A percentile compares a stretch with the other conserved stretches of the same genome.
phyloP scores from a whole-genome alignment of 345 rosid species.

The Arabidopsis thaliana region TAIR10.1 NC_003075.7:16760001-16760500 shows the following conservation, averaged over 20 bases:
- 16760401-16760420: not conserved
- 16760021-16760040: slow-evolving; percentile 35
- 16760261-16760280: not conserved
- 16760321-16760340: not conserved
- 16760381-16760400: too few relatives aligned
- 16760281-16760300: slow-evolving; percentile 9
- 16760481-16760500: not conserved
- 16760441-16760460: not conserved
- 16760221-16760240: too few relatives aligned
- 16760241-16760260: not conserved
- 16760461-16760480: not conserved
- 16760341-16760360: slow-evolving; percentile 3
- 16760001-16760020: slow-evolving; percentile 11
- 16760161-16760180: slow-evolving; percentile 9
- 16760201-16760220: slow-evolving; percentile 11
- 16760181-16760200: slow-evolving; percentile 34
- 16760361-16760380: not conserved
- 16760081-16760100: slow-evolving; percentile 39
- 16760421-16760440: not conserved
- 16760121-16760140: slow-evolving; percentile 34
- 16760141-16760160: not conserved
- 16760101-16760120: slow-evolving; percentile 31
- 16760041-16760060: slow-evolving; percentile 5
- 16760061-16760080: too few relatives aligned
- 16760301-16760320: slow-evolving; percentile 23